Evolutionary conservation across 2,329 filamentous ascomycete species (phyloP).

Genomic region (Sclerotinia trifoliorum): DNA sequence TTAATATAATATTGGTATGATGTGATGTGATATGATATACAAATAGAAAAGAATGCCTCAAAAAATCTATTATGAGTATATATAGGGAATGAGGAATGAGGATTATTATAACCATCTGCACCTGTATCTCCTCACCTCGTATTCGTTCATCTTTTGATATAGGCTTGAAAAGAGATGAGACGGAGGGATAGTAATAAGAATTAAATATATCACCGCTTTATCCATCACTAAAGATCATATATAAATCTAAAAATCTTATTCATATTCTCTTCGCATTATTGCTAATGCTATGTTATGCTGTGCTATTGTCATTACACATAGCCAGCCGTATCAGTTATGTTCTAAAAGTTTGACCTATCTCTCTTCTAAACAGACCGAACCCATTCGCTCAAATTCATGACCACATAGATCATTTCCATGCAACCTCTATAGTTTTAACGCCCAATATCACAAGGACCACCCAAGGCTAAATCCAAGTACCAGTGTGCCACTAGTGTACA

Average conservation of each 20-base stretch:
- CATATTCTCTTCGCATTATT: slow-evolving; percentile 3
- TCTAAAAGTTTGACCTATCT: neutral
- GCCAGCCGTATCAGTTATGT: neutral
- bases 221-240: too few relatives aligned
- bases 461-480: slow-evolving; percentile 10
- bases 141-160: too few relatives aligned
- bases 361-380: neutral
- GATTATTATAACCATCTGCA: too few relatives aligned
- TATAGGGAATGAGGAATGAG: too few relatives aligned
- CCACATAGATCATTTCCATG: slow-evolving; percentile 6
- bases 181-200: too few relatives aligned
- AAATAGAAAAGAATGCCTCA: too few relatives aligned
- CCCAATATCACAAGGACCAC: neutral
- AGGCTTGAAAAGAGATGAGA: too few relatives aligned
- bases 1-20: too few relatives aligned
- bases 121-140: too few relatives aligned
- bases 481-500: neutral
- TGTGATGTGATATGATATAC: too few relatives aligned
- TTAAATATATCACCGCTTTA: too few relatives aligned
- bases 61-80: too few relatives aligned
- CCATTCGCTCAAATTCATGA: slow-evolving; percentile 10
- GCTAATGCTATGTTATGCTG: slow-evolving; percentile 2
- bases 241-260: neutral
- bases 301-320: neutral
- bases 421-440: slow-evolving; percentile 14